Base-by-base conservation (phyloP, 2,329 filamentous ascomycete genomes). In the Microcyclospora tardicrescens region DNA sequence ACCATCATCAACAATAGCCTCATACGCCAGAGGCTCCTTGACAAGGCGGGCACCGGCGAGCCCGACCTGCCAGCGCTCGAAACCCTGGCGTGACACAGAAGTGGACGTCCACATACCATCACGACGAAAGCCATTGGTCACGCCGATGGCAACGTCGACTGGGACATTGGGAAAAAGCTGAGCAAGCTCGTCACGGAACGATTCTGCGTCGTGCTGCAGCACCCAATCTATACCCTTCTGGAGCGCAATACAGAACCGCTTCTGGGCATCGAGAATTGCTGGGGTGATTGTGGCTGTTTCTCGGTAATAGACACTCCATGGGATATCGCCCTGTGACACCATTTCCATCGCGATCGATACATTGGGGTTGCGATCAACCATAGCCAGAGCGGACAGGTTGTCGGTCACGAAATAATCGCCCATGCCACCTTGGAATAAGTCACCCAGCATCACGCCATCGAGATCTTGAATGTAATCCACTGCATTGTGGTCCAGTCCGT, bases 381-480 rank as follows among this genome's bases (percentile, higher is more conserved):
- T 48, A n/a, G 37, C 35, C 16, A 35, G 35, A 12, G 48, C 48
- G 5, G 46, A 46, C 10, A 50, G 32, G 28, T 45, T 44, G 37
- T 50, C 48, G 2, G 43, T 45, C 14, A 48, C 40, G 29, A 49
- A 49, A 39, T 44, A 50, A 30, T 50, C 44, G 16, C 48, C 46
- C 44, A 47, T 45, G 2, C 46, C 48, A 32, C 48, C 48, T 29
- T 44, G 36, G 34, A 50, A 50, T 30, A 49, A 29, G 24, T 49
- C 42, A 8, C 42, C 48, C 13, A 49, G 35, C 48, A 50, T 49
- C 13, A 37, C 15, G 13, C 46, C 46, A 16, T 50, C 44, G 27
- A 49, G 44, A 33, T 50, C 48, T 30, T 50, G 46, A 29, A 50
- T 36, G 34, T 45, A 50, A 31, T 49, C 33, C 8, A 50, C 46